Percentiles rank a stretch among this genome's conserved stretches.
Conservation (phyloP, 2,329 filamentous ascomycete genomes). For the Ascomycota sp. region DNA sequence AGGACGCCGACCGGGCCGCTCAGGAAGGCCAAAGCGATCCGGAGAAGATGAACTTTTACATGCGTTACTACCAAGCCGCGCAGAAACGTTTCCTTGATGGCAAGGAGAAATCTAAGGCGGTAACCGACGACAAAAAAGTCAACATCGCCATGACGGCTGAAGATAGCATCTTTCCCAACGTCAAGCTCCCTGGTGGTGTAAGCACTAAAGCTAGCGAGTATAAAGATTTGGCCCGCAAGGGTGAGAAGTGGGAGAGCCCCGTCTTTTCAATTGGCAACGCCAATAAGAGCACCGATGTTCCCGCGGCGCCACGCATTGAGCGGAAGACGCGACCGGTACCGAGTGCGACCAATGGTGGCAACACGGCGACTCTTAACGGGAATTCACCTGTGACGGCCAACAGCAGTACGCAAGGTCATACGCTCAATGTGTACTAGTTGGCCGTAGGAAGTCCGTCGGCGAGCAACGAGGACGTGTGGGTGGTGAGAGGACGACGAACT, state of each 20-base stretch:
- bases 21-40: conserved; percentile 38
- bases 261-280: conserved; percentile 78
- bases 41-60: conserved; percentile 66
- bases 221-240: conserved; percentile 68
- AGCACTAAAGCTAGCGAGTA: conserved; percentile 89
- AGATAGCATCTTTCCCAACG: conserved; percentile 74
- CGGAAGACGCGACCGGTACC: conserved; percentile 18
- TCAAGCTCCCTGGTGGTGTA: conserved; percentile 64
- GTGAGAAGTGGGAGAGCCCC: conserved; percentile 84
- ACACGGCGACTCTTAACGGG: conserved; percentile 1
- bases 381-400: conserved; percentile 5
- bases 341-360: background rate
- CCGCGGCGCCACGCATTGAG: conserved; percentile 30
- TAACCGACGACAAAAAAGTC: conserved; percentile 46
- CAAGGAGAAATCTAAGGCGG: conserved; percentile 53
- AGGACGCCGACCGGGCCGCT: conserved; percentile 56
- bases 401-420: conserved; percentile 1
- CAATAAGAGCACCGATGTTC: conserved; percentile 50
- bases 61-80: conserved; percentile 57
- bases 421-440: conserved; percentile 5
- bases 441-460: too few species aligned
- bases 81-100: conserved; percentile 55
- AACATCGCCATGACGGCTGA: conserved; percentile 40
- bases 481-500: too few species aligned
- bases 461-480: too few species aligned